Evolutionary conservation across 2,329 filamentous ascomycete genomes (phyloP).

Genomic region (Epicoccum nigrum): DNA sequence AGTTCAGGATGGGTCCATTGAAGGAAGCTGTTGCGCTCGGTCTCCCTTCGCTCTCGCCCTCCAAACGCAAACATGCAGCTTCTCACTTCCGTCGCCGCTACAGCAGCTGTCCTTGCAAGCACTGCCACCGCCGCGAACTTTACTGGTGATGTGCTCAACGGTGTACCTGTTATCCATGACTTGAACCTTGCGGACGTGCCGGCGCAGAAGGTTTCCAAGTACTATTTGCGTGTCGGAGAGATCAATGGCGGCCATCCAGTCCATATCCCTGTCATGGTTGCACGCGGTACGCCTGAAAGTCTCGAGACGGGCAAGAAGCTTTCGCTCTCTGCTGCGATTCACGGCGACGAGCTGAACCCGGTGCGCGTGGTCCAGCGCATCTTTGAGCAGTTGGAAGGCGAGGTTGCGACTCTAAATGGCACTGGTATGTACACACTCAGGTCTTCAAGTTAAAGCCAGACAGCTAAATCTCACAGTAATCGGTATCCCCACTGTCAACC

Average conservation of each 20-base stretch:
- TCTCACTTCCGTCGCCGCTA: conserved; percentile 25
- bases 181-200: conserved; percentile 48
- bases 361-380: conserved; percentile 47
- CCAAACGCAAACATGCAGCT: conserved; percentile 28
- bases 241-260: conserved; percentile 48
- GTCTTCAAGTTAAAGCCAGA: background rate
- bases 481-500: conserved; percentile 49
- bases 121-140: conserved; percentile 32
- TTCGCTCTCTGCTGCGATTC: conserved; percentile 47
- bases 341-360: conserved; percentile 49
- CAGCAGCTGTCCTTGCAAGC: conserved; percentile 25
- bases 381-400: conserved; percentile 39
- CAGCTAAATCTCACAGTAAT: conserved; percentile 36
- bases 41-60: background rate
- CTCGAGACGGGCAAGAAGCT: conserved; percentile 46
- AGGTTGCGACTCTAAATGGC: conserved; percentile 43
- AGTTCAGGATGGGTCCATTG: conserved; percentile 1
- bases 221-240: conserved; percentile 48
- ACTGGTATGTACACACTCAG: conserved; percentile 31
- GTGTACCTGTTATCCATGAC: conserved; percentile 39
- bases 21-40: background rate
- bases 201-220: conserved; percentile 43
- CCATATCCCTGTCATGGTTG: conserved; percentile 48
- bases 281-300: conserved; percentile 46
- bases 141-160: conserved; percentile 43